These are phyloP conservation scores for Termitomyces heimii DNA, from an alignment of 768 basidiomycete genomes.

Conservation along the genomic window DNA sequence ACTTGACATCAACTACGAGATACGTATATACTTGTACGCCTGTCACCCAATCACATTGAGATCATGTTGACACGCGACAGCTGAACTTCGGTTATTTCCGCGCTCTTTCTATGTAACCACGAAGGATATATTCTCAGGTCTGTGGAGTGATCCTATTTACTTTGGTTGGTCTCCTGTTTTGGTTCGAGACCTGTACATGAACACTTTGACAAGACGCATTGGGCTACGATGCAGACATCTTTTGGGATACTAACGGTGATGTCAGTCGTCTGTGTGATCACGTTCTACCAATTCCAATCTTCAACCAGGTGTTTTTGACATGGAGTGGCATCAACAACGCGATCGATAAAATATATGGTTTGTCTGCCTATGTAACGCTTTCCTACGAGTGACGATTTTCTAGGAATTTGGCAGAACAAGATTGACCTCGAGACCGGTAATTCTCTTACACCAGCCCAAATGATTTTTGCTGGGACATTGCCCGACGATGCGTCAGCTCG, in stretches of 20 bases:
- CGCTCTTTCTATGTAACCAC: constrained; percentile 34
- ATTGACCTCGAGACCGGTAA: constrained; percentile 30
- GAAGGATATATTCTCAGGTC: constrained; percentile 29
- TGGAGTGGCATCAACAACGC: constrained; percentile 34
- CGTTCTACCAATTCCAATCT: not conserved
- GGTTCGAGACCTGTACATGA: not conserved
- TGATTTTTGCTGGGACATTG: constrained; percentile 32
- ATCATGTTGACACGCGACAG: constrained; percentile 12
- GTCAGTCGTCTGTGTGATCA: constrained; percentile 10
- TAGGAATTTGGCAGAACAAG: constrained; percentile 36
- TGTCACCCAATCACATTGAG: not conserved
- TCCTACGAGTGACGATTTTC: not conserved
- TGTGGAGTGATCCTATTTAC: constrained; percentile 36
- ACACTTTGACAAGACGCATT: constrained; percentile 20
- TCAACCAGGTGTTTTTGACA: constrained; percentile 25
- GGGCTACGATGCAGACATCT: constrained; percentile 35
- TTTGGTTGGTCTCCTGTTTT: constrained; percentile 21
- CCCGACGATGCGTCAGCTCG: constrained; percentile 28
- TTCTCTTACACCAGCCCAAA: constrained; percentile 27
- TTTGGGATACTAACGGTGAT: constrained; percentile 34
- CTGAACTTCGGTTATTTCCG: constrained; percentile 31
- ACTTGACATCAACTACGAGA: constrained; percentile 28
- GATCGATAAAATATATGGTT: constrained; percentile 35
- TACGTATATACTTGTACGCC: constrained; percentile 32
- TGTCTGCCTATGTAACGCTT: not conserved